A percentile compares a stretch with the other conserved stretches of the same genome.
These are phyloP conservation scores for Crucihimalaya himalaica DNA, from an alignment of 345 rosid species.

Conservation along the genomic window DNA sequence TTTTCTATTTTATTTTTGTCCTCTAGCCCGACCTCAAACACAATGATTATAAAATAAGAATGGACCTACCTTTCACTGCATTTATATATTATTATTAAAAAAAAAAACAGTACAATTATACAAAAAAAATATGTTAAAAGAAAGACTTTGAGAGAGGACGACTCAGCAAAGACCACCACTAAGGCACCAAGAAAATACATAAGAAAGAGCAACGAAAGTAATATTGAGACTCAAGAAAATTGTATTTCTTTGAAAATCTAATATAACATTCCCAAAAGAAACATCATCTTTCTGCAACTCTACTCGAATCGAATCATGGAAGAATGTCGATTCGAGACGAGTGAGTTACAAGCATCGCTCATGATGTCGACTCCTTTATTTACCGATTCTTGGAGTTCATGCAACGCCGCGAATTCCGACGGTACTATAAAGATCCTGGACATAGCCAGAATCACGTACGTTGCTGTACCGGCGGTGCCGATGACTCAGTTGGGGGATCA, in stretches of 20 bases:
- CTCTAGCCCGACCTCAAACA: neutral
- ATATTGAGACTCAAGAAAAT: neutral
- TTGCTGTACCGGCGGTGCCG: constrained; percentile 52
- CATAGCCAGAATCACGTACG: constrained; percentile 47
- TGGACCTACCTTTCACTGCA: neutral
- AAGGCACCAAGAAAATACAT: constrained; percentile 12
- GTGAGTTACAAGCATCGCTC: constrained; percentile 69
- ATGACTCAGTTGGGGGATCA: constrained; percentile 19
- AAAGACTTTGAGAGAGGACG: constrained; percentile 14
- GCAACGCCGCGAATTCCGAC: constrained; percentile 30
- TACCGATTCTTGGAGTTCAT: constrained; percentile 58
- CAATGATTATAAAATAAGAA: neutral
- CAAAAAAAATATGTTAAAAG: neutral
- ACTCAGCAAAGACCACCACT: neutral
- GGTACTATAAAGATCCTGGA: constrained; percentile 36
- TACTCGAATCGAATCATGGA: constrained; percentile 18
- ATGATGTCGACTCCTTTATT: constrained; percentile 61
- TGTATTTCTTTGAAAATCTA: neutral
- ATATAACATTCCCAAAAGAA: neutral
- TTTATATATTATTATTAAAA: neutral
- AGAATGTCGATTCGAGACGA: constrained; percentile 63
- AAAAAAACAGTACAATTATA: neutral
- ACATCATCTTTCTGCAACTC: neutral
- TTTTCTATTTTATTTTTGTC: neutral
- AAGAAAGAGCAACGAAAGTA: neutral